Percentiles rank a stretch among this genome's conserved stretches.
Evolutionary conservation across 108 stramenopile species (phyloP).

Genomic region (Hondaea fermentalgiana): DNA sequence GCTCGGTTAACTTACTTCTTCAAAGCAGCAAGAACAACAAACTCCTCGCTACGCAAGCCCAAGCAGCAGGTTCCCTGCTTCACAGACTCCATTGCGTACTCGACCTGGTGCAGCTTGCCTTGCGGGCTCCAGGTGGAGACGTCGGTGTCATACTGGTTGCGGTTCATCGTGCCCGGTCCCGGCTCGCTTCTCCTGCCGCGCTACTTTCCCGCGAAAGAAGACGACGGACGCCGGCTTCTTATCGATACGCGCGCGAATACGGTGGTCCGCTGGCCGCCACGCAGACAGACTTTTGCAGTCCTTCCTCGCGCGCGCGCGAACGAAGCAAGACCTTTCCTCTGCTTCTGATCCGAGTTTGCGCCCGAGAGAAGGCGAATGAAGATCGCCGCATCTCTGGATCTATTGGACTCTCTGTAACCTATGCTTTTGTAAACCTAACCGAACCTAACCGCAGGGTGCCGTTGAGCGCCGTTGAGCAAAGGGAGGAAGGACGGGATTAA

Average conservation of each 20-base stretch:
- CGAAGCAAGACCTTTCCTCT: no score
- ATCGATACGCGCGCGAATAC: neutral
- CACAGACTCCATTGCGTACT: conserved; percentile 98
- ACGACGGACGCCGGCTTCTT: neutral
- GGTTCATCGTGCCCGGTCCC: conserved; percentile 66
- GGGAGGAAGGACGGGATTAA: neutral
- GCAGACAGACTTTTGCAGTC: no score
- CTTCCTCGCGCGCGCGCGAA: no score
- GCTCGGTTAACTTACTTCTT: conserved; percentile 51
- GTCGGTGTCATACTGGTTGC: conserved; percentile 98
- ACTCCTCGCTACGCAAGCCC: conserved; percentile 67
- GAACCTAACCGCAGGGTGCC: neutral
- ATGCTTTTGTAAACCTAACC: neutral
- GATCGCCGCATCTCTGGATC: neutral
- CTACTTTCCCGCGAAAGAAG: no score
- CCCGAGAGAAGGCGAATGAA: neutral
- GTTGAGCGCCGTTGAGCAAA: neutral
- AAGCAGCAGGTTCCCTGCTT: conserved; percentile 93
- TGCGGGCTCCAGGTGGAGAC: conserved; percentile 98
- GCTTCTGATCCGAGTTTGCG: no score
- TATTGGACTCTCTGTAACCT: neutral
- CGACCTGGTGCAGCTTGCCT: conserved; percentile 95
- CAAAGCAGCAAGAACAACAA: conserved; percentile 85
- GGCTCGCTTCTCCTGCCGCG: neutral
- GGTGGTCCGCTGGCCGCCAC: neutral